These are phyloP conservation scores for Pharus latifolius DNA, from an alignment of 176 grass and related monocot species.

Conservation along the genomic window DNA sequence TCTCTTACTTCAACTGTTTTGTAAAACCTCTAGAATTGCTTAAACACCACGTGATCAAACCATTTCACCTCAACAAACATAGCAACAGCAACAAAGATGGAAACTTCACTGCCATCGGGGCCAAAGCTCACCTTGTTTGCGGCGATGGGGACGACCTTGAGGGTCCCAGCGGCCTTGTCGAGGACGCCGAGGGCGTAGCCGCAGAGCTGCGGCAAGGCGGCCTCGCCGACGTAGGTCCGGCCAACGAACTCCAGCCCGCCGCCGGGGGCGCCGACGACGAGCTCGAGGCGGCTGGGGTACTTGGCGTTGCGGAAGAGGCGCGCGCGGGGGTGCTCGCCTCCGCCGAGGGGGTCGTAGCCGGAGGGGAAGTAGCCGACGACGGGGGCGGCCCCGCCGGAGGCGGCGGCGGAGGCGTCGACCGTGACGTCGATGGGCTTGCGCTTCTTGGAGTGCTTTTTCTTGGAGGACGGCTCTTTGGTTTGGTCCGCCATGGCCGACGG, in stretches of 20 bases:
- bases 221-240: conserved; percentile 70
- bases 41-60: background rate
- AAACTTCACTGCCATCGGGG: background rate
- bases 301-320: conserved; percentile 34
- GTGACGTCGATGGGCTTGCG: conserved; percentile 8
- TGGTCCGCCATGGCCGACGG: conserved; percentile 21
- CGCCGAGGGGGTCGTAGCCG: conserved; percentile 46
- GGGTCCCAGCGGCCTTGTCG: conserved; percentile 65
- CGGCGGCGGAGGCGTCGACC: conserved; percentile 12
- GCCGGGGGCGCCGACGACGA: conserved; percentile 29
- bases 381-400: conserved; percentile 25
- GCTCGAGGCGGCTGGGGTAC: conserved; percentile 46
- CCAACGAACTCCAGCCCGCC: conserved; percentile 65
- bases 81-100: background rate
- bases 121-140: conserved; percentile 44
- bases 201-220: conserved; percentile 44
- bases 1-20: background rate
- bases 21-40: background rate
- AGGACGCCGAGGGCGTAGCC: conserved; percentile 73
- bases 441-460: conserved; percentile 46
- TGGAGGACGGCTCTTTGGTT: conserved; percentile 14
- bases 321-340: background rate
- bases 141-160: conserved; percentile 68
- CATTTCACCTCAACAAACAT: background rate
- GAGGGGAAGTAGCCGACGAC: conserved; percentile 80